Evolutionary conservation across 1,284 basidiomycete species (phyloP), one percentile per base, ranked within the genome.

Genomic region (Mycena sp.): DNA sequence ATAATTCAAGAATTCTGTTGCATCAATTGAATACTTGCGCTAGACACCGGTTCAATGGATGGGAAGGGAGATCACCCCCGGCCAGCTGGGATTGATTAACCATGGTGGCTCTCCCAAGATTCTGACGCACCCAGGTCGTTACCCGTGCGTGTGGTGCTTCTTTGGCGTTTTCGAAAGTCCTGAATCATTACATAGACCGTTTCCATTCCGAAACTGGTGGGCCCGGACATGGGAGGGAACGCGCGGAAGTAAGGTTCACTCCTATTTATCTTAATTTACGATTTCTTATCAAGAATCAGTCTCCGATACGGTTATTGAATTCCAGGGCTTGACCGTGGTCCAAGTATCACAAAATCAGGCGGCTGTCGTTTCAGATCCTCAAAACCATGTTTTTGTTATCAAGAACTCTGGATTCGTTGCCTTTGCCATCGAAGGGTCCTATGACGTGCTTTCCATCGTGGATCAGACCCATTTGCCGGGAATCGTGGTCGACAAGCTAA

Each of bases 161-260:
- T 30, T 2, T 38, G 14, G 6, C 17, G 19, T 19, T 1, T 19
- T 14, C 23, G 17, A 21, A 2, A 4, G 4, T 29, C 12, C 5
- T 6, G 9, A 11, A 19, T 29, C 21, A 44, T 19, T 46, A n/a
- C 23, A 30, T 21, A 66, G 64, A 11, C 81, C 85, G 0, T 88
- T 87, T 73, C 91, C 91, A 17, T 79, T 92, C 49, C 81, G 89
- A 11, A 93, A 93, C 67, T 93, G 92, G 91, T 93, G 91, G 89
- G 91, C 91, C 6, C 81, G 91, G 16, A 74, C 78, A 17, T 93
- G 86, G 85, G 70, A 74, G 61, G 91, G 90, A 25, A 88, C 85
- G 4, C 85, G 83, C 71, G 90, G 89, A 72, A 74, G 90, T 90
- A 73, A 70, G 88, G 80, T n/a, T n/a, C n/a, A n/a, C n/a, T 35